Evolutionary conservation across 129 eudicot genomes (phyloP).

Genomic region (Chrysanthemum seticuspe): DNA sequence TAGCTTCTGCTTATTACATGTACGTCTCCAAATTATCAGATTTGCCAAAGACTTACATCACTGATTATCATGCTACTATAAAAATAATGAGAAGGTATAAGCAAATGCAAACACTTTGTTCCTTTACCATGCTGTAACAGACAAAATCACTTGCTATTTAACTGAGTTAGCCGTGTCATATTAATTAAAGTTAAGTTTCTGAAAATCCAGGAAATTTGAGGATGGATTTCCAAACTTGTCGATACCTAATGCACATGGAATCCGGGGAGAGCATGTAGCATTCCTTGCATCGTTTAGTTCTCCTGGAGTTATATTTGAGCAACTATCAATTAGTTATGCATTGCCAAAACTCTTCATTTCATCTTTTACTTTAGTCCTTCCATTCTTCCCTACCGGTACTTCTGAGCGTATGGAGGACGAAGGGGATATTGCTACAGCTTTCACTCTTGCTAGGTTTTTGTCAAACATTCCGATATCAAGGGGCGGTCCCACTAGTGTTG

Average conservation of each 20-base stretch:
- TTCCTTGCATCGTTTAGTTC: slow-evolving; percentile 96
- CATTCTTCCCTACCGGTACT: slow-evolving; percentile 97
- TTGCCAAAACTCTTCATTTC: slow-evolving; percentile 89
- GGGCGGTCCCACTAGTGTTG: slow-evolving; percentile 97
- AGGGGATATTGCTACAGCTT: slow-evolving; percentile 98
- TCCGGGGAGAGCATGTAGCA: slow-evolving; percentile 98
- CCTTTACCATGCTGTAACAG: no score
- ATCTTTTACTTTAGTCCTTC: slow-evolving; percentile 94
- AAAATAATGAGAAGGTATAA: no score
- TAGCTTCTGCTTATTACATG: no score
- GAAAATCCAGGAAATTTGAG: slow-evolving; percentile 68
- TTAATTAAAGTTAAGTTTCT: background rate
- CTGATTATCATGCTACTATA: no score
- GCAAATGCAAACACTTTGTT: no score
- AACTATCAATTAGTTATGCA: slow-evolving; percentile 89
- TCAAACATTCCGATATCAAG: slow-evolving; percentile 85
- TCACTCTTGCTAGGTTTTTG: slow-evolving; percentile 89
- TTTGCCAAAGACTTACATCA: no score
- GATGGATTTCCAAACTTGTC: slow-evolving; percentile 97
- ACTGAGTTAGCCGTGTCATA: no score
- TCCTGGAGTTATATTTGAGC: slow-evolving; percentile 96
- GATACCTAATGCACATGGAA: slow-evolving; percentile 95
- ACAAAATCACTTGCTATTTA: no score
- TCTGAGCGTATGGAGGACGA: slow-evolving; percentile 99
- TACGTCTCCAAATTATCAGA: no score